Evolutionary conservation across 2,329 filamentous ascomycete genomes (phyloP), one percentile per base, ranked within the genome.

Genomic region (Phialophora chinensis): DNA sequence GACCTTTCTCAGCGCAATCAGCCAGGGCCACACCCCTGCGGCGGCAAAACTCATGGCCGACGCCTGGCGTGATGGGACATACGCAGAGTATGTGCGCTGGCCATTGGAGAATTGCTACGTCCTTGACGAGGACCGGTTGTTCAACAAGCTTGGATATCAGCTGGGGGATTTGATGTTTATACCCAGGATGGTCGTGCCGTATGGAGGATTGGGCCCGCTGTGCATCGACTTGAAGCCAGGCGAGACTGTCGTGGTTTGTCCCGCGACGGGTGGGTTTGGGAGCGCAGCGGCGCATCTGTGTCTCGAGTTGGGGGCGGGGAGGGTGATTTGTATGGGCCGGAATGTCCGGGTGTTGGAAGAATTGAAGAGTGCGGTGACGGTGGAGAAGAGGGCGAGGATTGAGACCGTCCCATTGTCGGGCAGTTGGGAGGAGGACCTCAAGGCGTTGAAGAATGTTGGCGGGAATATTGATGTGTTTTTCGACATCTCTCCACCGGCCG

Each of bases 311-410:
- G 84, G 83, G 1, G 83, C 82, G 3, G 66, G 62, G 8, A 76
- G 76, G n/a, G 83, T 86, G 10, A 79, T 86, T 44, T 83, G 84
- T 0, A 76, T 85, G 66, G 82, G 82, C 0, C 75, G 83, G 7
- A 82, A 81, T 65, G 69, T 70, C 47, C 55, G 42, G 10, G 52
- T 53, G 6, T 61, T 69, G 12, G 61, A 50, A 8, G 47, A 58
- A 20, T 25, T 70, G 33, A 65, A 65, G 23, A 54, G 11, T 11
- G 56, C 44, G 2, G 38, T 54, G 17, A 61, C 42, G 2, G 50
- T 31, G 27, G 57, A 62, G n/a, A 56, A 55, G 44, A 35, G 59
- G 31, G 31, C 4, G 2, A 55, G 76, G 17, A 70, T 84, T 6
- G 73, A 77, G 49, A 79, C 74, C 0, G 79, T 84, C 1, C 68